phyloP scores from a whole-genome alignment of 2,329 filamentous ascomycete species.

The Monilinia laxa region DNA sequence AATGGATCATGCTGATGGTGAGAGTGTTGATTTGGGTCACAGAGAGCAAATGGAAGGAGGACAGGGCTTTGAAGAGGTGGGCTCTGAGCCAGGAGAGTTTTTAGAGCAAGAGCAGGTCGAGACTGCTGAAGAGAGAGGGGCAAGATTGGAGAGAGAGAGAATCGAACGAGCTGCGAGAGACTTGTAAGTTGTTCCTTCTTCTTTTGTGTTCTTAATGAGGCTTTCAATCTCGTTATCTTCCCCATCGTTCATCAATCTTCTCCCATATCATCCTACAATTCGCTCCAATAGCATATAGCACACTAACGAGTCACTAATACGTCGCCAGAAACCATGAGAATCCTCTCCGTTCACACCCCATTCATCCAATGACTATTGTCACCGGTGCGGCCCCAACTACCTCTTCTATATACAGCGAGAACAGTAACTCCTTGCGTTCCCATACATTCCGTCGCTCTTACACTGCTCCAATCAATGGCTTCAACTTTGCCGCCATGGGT shows the following conservation, averaged over 20 bases:
- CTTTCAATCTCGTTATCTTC: not conserved
- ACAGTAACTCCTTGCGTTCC: not conserved
- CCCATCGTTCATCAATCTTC: not conserved
- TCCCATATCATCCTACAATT: rapidly evolving
- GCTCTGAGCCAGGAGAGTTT: not conserved
- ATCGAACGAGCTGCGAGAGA: not conserved
- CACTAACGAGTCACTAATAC: not conserved
- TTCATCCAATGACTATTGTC: not conserved
- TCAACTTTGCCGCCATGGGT: not conserved
- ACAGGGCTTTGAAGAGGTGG: not conserved
- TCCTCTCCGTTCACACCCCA: not conserved
- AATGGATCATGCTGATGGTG: not conserved
- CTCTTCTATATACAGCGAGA: not conserved
- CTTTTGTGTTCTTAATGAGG: not conserved
- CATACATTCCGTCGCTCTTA: not conserved
- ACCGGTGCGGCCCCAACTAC: not conserved
- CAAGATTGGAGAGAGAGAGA: slow-evolving; percentile 4
- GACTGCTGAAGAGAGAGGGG: not conserved
- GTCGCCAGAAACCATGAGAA: not conserved
- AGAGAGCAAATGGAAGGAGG: not conserved
- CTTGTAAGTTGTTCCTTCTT: not conserved
- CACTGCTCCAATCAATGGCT: not conserved
- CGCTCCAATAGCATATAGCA: not conserved
- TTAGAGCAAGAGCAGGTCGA: not conserved
- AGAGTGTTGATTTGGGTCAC: not conserved